Evolutionary conservation across 495 filamentous ascomycete genomes (phyloP).

Genomic region (Aspergillus asperescens): DNA sequence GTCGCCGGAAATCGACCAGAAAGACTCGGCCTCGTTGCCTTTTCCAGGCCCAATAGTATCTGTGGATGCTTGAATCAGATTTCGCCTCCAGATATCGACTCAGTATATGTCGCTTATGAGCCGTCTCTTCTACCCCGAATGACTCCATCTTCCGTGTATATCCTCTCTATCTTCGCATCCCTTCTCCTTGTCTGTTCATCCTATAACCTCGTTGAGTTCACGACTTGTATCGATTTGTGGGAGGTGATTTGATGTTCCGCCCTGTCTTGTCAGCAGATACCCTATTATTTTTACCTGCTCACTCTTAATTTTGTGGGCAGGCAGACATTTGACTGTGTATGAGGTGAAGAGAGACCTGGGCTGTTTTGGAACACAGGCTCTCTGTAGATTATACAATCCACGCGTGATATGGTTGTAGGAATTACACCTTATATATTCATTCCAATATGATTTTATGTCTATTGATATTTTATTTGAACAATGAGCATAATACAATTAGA

Average conservation of each 20-base stretch:
- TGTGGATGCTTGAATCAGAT: conserved; percentile 30
- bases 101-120: not conserved
- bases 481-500: too few species aligned
- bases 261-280: conserved; percentile 7
- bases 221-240: not conserved
- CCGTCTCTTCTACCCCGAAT: not conserved
- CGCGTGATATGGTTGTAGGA: not conserved
- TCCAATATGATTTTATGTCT: not conserved
- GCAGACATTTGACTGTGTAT: not conserved
- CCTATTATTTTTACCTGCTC: not conserved
- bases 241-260: not conserved
- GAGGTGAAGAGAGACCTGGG: not conserved
- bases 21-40: conserved; percentile 24
- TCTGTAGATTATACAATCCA: not conserved
- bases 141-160: not conserved
- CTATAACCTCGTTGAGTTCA: conserved; percentile 10
- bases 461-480: too few species aligned
- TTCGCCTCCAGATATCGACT: not conserved
- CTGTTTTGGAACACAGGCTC: not conserved
- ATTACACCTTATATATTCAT: conserved; percentile 2
- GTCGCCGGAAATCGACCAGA: conserved; percentile 28
- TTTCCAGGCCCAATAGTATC: conserved; percentile 27
- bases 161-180: not conserved
- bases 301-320: not conserved
- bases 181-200: not conserved